Conservation (phyloP, 768 basidiomycete genomes). For the Pleurotus tuoliensis region DNA sequence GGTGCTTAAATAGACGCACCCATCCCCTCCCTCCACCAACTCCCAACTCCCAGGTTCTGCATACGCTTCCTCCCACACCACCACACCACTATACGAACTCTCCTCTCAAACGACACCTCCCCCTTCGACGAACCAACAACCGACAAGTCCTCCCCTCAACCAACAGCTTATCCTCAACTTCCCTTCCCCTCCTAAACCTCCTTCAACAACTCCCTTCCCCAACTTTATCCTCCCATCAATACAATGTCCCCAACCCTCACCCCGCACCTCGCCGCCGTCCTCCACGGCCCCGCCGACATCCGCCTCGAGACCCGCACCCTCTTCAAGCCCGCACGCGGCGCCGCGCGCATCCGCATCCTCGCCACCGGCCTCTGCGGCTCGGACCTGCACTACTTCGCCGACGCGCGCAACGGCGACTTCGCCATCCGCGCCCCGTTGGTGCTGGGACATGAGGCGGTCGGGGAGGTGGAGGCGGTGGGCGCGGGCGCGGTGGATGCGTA, state of each 20-base stretch:
- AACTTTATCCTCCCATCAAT: too few relatives aligned
- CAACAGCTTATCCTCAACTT: too few relatives aligned
- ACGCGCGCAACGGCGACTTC: constrained; percentile 92
- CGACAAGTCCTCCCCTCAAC: too few relatives aligned
- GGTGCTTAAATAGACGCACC: too few relatives aligned
- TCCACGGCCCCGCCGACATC: constrained; percentile 81
- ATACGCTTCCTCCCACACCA: too few relatives aligned
- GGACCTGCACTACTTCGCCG: constrained; percentile 88
- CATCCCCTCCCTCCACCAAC: too few relatives aligned
- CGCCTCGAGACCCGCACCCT: constrained; percentile 70
- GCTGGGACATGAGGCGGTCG: constrained; percentile 93
- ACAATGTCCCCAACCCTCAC: constrained; percentile 44
- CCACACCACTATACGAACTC: constrained; percentile 7
- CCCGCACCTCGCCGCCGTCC: constrained; percentile 69
- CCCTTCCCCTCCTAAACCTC: too few relatives aligned
- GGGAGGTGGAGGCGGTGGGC: constrained; percentile 80
- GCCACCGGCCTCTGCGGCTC: constrained; percentile 91
- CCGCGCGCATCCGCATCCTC: constrained; percentile 76
- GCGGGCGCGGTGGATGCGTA: constrained; percentile 70
- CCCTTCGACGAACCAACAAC: too few relatives aligned
- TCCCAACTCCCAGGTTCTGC: too few relatives aligned
- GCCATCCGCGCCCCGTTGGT: constrained; percentile 81
- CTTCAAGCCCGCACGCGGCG: constrained; percentile 66
- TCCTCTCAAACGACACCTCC: constrained; percentile 4
- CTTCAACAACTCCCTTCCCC: too few relatives aligned